phyloP scores from a whole-genome alignment of 169 alveolate species.

The Besnoitia besnoiti region DNA sequence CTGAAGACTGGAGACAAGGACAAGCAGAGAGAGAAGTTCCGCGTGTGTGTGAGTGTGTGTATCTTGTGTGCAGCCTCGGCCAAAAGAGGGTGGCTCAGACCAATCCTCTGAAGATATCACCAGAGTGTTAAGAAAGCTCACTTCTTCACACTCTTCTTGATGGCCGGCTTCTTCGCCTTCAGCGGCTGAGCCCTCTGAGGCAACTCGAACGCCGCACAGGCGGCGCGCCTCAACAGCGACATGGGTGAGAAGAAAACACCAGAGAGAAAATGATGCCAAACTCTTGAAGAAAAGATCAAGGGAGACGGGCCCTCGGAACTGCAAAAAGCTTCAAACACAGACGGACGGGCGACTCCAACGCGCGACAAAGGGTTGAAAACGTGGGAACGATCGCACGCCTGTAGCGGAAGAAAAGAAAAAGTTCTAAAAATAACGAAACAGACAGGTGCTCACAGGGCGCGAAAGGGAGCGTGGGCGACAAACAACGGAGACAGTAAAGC shows the following conservation, averaged over 20 bases:
- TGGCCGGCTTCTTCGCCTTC: constrained; percentile 23
- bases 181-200: constrained; percentile 26
- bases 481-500: neutral
- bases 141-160: constrained; percentile 18
- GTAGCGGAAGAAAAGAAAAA: neutral
- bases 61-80: no score
- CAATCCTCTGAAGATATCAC: neutral
- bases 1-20: neutral
- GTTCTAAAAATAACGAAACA: neutral
- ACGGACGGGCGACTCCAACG: no score
- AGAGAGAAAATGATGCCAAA: neutral
- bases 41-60: neutral
- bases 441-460: neutral
- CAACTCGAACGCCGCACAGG: neutral
- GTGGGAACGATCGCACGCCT: no score
- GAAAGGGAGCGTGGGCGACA: neutral
- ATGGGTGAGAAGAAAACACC: neutral
- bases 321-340: no score
- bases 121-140: neutral
- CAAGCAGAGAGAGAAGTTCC: neutral
- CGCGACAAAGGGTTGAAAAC: no score
- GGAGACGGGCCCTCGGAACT: neutral
- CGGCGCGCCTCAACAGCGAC: neutral
- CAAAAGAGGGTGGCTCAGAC: no score
- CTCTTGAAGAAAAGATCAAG: neutral